phyloP scores from a whole-genome alignment of 805 yeast genomes.

The Metschnikowia picachoensis region DNA sequence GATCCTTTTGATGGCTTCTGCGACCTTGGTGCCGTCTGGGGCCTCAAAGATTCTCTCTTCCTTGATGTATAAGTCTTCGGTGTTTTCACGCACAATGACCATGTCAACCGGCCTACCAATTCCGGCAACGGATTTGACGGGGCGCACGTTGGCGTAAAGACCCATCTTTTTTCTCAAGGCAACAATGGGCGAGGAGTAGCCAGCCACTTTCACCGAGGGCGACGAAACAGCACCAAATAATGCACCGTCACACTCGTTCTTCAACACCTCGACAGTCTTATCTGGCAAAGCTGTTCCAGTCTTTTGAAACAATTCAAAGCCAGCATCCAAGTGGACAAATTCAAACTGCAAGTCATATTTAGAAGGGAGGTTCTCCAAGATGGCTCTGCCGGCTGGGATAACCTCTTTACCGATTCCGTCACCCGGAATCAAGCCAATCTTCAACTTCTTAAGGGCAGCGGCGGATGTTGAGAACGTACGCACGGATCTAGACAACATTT shows the following conservation, averaged over 20 bases:
- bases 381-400: constrained; percentile 91
- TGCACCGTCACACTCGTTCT: constrained; percentile 90
- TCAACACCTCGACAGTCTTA: constrained; percentile 75
- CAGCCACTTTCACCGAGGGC: constrained; percentile 89
- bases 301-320: constrained; percentile 86
- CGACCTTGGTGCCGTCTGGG: constrained; percentile 81
- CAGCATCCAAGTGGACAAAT: constrained; percentile 87
- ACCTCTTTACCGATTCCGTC: constrained; percentile 98
- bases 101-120: constrained; percentile 88
- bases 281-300: constrained; percentile 98
- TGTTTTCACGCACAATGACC: constrained; percentile 98
- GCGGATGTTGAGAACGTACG: constrained; percentile 34
- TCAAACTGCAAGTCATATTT: constrained; percentile 74
- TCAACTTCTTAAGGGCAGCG: constrained; percentile 30
- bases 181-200: constrained; percentile 97
- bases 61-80: constrained; percentile 95
- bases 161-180: constrained; percentile 97
- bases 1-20: constrained; percentile 97
- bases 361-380: constrained; percentile 79
- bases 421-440: constrained; percentile 83
- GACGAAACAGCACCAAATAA: constrained; percentile 96
- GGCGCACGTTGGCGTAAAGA: constrained; percentile 94
- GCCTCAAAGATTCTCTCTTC: constrained; percentile 76
- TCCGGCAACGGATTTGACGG: constrained; percentile 89
- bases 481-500: constrained; percentile 19